Percentiles rank a stretch among this genome's conserved stretches.
These are phyloP conservation scores for Cladosporium colombiae DNA, from an alignment of 2,329 filamentous ascomycete species.

Conservation along the genomic window DNA sequence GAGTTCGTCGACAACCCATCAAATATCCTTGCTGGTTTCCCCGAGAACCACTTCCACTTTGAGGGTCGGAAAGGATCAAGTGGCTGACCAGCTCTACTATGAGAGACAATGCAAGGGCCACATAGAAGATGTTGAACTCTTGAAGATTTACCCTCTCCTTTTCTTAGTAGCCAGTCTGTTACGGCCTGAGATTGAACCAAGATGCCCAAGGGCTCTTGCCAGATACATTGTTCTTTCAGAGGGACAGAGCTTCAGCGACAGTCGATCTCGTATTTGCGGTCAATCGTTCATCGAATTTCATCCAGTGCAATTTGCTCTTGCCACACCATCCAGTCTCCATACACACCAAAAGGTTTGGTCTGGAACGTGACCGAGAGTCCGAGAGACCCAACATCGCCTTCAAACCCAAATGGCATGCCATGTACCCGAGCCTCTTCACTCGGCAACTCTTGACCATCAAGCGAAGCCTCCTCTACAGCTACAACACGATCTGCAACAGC, in stretches of 20 bases:
- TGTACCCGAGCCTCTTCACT: constrained; percentile 1
- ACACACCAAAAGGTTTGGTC: constrained; percentile 6
- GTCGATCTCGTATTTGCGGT: not conserved
- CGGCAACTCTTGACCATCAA: not conserved
- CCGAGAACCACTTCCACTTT: not conserved
- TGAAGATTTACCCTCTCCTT: not conserved
- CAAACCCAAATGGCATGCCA: not conserved
- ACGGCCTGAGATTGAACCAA: not conserved
- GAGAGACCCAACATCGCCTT: not conserved
- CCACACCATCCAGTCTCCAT: constrained; percentile 9
- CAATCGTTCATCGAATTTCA: not conserved
- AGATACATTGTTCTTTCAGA: not conserved
- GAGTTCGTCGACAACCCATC: not conserved
- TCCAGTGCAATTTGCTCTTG: not conserved
- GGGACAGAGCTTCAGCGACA: not conserved
- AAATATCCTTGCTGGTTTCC: too few relatives aligned
- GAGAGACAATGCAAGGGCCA: too few relatives aligned
- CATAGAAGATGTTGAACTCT: not conserved
- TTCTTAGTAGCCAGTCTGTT: not conserved
- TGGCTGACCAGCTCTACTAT: too few relatives aligned
- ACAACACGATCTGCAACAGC: constrained; percentile 17
- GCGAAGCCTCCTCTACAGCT: constrained; percentile 13
- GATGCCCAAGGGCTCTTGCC: not conserved
- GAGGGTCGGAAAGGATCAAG: not conserved
- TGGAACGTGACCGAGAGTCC: not conserved